phyloP scores from a whole-genome alignment of 2,329 filamentous ascomycete genomes.

The Apiospora aurea region DNA sequence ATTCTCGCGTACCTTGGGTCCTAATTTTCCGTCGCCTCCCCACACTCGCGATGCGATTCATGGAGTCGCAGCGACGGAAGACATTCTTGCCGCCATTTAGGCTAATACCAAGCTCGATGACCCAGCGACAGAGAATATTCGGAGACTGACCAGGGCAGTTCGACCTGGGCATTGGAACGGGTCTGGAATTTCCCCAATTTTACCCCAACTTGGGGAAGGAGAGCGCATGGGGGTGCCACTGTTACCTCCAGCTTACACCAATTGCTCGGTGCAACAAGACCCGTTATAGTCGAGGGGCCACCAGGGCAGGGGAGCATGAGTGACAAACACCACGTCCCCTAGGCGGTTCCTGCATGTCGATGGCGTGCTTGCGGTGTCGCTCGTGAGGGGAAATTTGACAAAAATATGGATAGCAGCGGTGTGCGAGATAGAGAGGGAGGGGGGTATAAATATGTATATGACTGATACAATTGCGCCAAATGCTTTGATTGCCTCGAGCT shows the following conservation, averaged over 20 bases:
- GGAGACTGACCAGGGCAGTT: not conserved
- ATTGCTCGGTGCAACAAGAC: not conserved
- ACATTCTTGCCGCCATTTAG: slow-evolving; percentile 1
- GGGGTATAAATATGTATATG: too few relatives aligned
- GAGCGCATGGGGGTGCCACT: not conserved
- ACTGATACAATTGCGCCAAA: not conserved
- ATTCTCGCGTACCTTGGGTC: not conserved
- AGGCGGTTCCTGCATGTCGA: not conserved
- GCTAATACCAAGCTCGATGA: not conserved
- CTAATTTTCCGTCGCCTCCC: slow-evolving; percentile 15
- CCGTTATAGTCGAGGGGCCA: not conserved
- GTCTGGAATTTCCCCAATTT: not conserved
- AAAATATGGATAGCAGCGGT: not conserved
- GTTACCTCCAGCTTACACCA: not conserved
- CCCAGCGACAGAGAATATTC: not conserved
- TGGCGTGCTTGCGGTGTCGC: not conserved
- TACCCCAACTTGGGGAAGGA: not conserved
- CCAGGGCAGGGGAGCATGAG: not conserved
- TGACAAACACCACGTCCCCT: not conserved
- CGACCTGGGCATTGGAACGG: not conserved
- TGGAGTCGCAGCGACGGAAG: not conserved
- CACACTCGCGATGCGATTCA: not conserved
- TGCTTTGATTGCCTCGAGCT: not conserved
- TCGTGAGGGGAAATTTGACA: not conserved
- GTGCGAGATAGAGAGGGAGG: not conserved